Percentiles rank a stretch among this genome's conserved stretches.
Conservation (phyloP, 2,329 filamentous ascomycete species). For the Catunica adiposa region DNA sequence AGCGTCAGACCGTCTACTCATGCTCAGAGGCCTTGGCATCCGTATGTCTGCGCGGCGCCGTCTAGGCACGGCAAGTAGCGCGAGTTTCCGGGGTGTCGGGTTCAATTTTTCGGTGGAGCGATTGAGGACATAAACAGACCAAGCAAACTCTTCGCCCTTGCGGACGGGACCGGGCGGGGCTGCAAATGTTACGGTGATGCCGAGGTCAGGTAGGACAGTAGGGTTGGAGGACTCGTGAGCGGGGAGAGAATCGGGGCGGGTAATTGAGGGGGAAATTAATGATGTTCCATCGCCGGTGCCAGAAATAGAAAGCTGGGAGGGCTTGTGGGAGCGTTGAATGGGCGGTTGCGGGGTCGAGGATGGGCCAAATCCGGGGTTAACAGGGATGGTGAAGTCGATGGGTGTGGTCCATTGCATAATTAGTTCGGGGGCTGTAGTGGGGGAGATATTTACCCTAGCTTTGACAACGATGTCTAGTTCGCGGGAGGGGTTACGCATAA, state of each 20-base stretch:
- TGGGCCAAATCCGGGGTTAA: slow-evolving; percentile 45
- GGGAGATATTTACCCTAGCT: slow-evolving; percentile 40
- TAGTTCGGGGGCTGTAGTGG: slow-evolving; percentile 42
- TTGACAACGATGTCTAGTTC: slow-evolving; percentile 44
- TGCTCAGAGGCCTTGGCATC: slow-evolving; percentile 36
- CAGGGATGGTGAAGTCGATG: slow-evolving; percentile 51
- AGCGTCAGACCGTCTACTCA: slow-evolving; percentile 24
- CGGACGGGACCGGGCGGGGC: slow-evolving; percentile 39
- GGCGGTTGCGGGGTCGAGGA: slow-evolving; percentile 33
- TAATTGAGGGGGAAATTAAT: slow-evolving; percentile 40
- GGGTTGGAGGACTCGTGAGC: slow-evolving; percentile 35
- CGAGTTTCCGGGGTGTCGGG: slow-evolving; percentile 45
- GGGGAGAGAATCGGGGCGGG: slow-evolving; percentile 43
- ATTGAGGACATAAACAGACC: slow-evolving; percentile 64
- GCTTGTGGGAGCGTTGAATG: slow-evolving; percentile 44
- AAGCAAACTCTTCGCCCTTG: slow-evolving; percentile 51
- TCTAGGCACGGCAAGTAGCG: slow-evolving; percentile 50
- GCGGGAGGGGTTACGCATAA: slow-evolving; percentile 30
- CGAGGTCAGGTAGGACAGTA: slow-evolving; percentile 39
- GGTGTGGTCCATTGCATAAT: slow-evolving; percentile 51
- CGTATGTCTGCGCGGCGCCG: slow-evolving; percentile 42
- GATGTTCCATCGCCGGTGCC: slow-evolving; percentile 34
- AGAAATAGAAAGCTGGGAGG: slow-evolving; percentile 45
- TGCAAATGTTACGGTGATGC: slow-evolving; percentile 59
- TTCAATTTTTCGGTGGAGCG: slow-evolving; percentile 33